A percentile compares a stretch with the other conserved stretches of the same genome.
These are phyloP conservation scores for Plasmodium gaboni DNA, from an alignment of 169 alveolate species.

Conservation along the genomic window DNA sequence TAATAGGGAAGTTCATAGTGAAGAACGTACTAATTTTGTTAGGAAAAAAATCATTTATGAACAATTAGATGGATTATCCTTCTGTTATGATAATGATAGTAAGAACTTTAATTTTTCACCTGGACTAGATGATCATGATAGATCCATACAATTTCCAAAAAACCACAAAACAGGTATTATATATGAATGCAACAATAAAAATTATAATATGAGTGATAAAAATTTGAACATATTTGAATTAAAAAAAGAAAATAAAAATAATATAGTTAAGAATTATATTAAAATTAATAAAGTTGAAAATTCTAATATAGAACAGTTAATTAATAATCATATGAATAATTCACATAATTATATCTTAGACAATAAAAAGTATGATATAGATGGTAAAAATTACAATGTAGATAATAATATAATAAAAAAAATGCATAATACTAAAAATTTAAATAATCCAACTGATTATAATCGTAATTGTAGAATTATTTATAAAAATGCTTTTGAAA, in stretches of 20 bases:
- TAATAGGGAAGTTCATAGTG: background rate
- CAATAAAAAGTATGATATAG: background rate
- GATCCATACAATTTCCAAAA: constrained; percentile 4
- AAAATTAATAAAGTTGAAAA: constrained; percentile 40
- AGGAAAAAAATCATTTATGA: constrained; percentile 58
- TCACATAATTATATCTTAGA: constrained; percentile 1
- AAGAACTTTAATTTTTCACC: constrained; percentile 7
- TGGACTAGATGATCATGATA: constrained; percentile 14
- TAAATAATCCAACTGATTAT: background rate
- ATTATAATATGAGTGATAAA: constrained; percentile 14
- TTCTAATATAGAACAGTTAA: constrained; percentile 21
- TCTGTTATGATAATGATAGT: constrained; percentile 14
- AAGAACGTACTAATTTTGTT: background rate
- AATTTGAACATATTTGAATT: constrained; percentile 16
- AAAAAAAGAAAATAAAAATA: constrained; percentile 36
- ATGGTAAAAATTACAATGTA: background rate
- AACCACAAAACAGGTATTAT: constrained; percentile 35
- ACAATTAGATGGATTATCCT: constrained; percentile 49
- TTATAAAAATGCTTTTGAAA: constrained; percentile 37
- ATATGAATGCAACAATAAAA: constrained; percentile 3
- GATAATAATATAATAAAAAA: background rate
- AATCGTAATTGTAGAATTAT: background rate
- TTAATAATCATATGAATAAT: background rate
- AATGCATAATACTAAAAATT: background rate
- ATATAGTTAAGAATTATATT: constrained; percentile 40